Evolutionary conservation across 148 eudicot species (phyloP), one percentile per base, ranked within the genome.

Genomic region (Bassia scoparia): DNA sequence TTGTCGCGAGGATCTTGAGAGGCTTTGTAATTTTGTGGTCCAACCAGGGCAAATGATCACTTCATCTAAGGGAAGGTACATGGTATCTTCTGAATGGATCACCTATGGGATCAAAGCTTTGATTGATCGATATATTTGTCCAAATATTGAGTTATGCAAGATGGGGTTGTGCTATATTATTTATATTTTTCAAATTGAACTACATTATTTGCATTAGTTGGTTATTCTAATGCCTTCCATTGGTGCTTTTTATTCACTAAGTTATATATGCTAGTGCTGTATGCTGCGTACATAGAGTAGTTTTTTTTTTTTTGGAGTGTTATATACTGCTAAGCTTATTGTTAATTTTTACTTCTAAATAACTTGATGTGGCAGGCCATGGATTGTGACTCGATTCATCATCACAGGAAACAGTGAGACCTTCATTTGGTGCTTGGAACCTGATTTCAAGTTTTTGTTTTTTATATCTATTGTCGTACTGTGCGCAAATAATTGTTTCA

Each of bases 51-150:
- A 79, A 46, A 48, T 83, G 53, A 77, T 89, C 26, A 74, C 72
- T 31, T 89, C 93, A 44, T 67, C 84, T 41, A 79, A 58, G 61
- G 90, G 90, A 80, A 89, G 93, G 90, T 89, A 83, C 52, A 69
- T 63, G 35, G 14, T 44, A 48, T 2, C 37, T 38, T 53, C 63
- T 62, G 18, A 2, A 33, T 43, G 27, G 68, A 62, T 62, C n/a
- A n/a, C 1, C 46, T 73, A 1, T n/a, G 20, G 15, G 2, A 21
- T 43, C n/a, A n/a, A n/a, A n/a, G n/a, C n/a, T n/a, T n/a, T n/a
- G n/a, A n/a, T n/a, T n/a, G n/a, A n/a, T n/a, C n/a, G n/a, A n/a
- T 48, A 4, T 18, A 8, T 52, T 29, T 3, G 46, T 16, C 53
- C 12, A 15, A 8, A 29, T 61, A 37, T 61, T 29, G 30, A 41